Base-by-base conservation (phyloP, 1,284 basidiomycete genomes). In the Trichosporon faecale region DNA sequence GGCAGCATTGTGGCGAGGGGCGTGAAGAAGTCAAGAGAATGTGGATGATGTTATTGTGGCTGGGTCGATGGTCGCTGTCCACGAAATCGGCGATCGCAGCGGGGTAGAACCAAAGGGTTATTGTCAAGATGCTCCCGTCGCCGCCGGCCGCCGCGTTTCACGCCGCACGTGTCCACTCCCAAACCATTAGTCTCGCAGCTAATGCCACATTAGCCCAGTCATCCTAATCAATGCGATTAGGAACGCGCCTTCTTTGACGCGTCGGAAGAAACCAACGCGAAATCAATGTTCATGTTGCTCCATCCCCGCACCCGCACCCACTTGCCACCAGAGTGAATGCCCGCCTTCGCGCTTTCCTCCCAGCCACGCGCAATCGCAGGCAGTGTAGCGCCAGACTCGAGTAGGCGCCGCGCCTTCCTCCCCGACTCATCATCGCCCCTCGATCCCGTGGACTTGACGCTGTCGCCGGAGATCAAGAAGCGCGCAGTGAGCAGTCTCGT, bases 1-100 rank as follows among this genome's bases (percentile, higher is more conserved):
- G 65, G 33, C n/a, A 55, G 64, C 55, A 61, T 69, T 1, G 64
- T 64, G 8, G 40, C 35, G 52, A 49, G 65, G 27, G 52, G 21
- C 21, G 52, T 9, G 21, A 14, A n/a, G n/a, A 33, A 29, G 25
- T 6, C 25, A 21, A 9, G 9, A 18, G 33, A n/a, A 18, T 40
- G 52, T 33, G 21, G 35, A 6, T 12, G 27, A 29, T 31, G 57
- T 16, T 14, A 55, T 49, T 2, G 52, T 44, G 40, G 5, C 21
- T 6, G 16, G n/a, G 49, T 46, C 44, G 44, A 18, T 4, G 3
- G 21, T 23, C 49, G 21, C 5, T 52, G 49, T 4, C 2, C 49
- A 52, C 3, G 49, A 52, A 52, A 52, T 52, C 49, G 21, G 49
- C 21, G 5, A 52, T 21, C 21, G 21, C 40, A 37, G 35, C 35